These are phyloP conservation scores for Thalia dealbata DNA, from an alignment of 176 grass and related monocot species.

Conservation along the genomic window DNA sequence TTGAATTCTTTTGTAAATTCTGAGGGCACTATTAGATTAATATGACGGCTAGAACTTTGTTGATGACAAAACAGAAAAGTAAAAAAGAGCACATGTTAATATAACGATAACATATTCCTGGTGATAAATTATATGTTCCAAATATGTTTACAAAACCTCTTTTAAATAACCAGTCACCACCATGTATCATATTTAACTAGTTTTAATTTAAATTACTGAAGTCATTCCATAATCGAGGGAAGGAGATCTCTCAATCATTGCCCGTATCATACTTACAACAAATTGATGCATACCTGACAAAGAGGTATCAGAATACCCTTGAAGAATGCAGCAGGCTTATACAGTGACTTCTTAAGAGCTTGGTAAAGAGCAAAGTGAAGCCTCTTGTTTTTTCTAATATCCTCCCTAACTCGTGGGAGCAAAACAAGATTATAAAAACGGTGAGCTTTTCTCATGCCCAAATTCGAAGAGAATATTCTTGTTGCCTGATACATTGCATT, in stretches of 20 bases:
- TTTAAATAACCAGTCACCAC: neutral
- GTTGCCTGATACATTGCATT: constrained; percentile 88
- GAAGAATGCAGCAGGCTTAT: constrained; percentile 79
- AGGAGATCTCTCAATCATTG: neutral
- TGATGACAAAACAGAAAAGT: neutral
- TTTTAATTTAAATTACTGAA: neutral
- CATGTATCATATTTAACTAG: neutral
- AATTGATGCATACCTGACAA: constrained; percentile 55
- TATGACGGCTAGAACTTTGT: neutral
- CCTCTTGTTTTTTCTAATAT: constrained; percentile 72
- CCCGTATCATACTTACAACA: neutral
- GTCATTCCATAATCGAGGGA: neutral
- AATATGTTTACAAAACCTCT: too few relatives aligned
- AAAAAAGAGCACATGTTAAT: neutral
- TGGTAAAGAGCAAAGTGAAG: constrained; percentile 90
- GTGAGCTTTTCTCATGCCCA: constrained; percentile 50
- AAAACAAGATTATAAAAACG: constrained; percentile 70
- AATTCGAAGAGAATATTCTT: constrained; percentile 78
- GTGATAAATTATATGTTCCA: neutral
- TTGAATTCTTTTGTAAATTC: too few relatives aligned
- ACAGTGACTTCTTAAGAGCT: constrained; percentile 62
- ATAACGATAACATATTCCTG: neutral
- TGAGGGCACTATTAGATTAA: neutral
- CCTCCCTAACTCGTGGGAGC: constrained; percentile 67
- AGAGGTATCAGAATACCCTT: constrained; percentile 85